Conservation (phyloP, 768 basidiomycete species). For the Psilocybe azurescens region DNA sequence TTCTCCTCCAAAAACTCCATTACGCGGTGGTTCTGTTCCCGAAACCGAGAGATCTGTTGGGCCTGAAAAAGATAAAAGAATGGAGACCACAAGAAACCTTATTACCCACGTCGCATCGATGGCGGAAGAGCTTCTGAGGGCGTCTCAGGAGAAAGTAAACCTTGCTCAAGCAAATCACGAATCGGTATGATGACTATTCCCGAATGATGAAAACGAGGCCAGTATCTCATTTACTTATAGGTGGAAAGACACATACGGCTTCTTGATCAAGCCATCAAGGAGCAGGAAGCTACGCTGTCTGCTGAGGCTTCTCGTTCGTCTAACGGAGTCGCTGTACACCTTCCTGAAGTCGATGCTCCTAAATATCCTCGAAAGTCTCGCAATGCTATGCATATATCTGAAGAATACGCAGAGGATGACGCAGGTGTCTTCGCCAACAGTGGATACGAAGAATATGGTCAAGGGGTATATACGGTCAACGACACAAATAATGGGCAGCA, state of each 20-base stretch:
- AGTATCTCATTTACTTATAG: slow-evolving; percentile 39
- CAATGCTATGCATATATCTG: slow-evolving; percentile 6
- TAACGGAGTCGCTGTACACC: slow-evolving; percentile 49
- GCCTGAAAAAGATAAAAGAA: slow-evolving; percentile 30
- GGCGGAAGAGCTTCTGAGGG: slow-evolving; percentile 62
- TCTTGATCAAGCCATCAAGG: slow-evolving; percentile 69
- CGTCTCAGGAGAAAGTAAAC: slow-evolving; percentile 80
- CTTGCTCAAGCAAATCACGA: slow-evolving; percentile 74
- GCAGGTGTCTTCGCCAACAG: background rate
- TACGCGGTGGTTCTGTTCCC: slow-evolving; percentile 24
- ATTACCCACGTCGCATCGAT: slow-evolving; percentile 64
- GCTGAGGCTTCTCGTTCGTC: slow-evolving; percentile 30
- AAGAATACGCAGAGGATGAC: slow-evolving; percentile 13
- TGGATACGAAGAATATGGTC: slow-evolving; percentile 11
- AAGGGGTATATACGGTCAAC: slow-evolving; percentile 15
- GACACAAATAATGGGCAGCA: slow-evolving; percentile 24
- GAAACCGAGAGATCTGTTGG: background rate
- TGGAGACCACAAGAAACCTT: slow-evolving; percentile 50
- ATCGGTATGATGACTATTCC: slow-evolving; percentile 50
- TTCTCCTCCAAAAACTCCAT: slow-evolving; percentile 3
- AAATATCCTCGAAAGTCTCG: slow-evolving; percentile 48
- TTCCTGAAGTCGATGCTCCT: slow-evolving; percentile 67
- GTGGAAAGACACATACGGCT: slow-evolving; percentile 81
- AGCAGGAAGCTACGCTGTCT: slow-evolving; percentile 49
- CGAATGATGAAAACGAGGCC: slow-evolving; percentile 1